A percentile compares a stretch with the other conserved stretches of the same genome.
These are phyloP conservation scores for Cryptococcus maquisensis DNA, from an alignment of 1,284 basidiomycete genomes.

Conservation along the genomic window DNA sequence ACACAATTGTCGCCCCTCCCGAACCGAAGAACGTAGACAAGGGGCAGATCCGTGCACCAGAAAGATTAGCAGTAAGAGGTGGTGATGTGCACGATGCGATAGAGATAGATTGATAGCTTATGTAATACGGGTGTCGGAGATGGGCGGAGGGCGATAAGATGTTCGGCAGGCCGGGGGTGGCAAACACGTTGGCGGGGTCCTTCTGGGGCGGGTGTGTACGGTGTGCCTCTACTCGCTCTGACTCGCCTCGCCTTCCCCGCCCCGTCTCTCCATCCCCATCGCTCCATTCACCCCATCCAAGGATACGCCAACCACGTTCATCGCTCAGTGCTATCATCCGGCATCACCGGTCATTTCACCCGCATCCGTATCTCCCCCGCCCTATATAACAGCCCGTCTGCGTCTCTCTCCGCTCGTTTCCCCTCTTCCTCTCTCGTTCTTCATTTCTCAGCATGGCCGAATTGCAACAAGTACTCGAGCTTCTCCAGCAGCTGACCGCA, in stretches of 20 bases:
- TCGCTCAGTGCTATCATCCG: not conserved
- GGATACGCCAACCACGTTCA: too few species aligned
- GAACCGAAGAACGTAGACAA: not conserved
- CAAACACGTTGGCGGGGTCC: too few species aligned
- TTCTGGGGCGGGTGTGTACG: too few species aligned
- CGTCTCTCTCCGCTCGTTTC: not conserved
- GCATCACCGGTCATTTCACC: not conserved
- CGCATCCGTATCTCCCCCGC: not conserved
- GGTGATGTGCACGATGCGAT: conserved; percentile 3
- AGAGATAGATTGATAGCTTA: conserved; percentile 7
- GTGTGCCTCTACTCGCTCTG: too few species aligned
- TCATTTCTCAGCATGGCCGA: conserved; percentile 16
- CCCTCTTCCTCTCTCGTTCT: not conserved
- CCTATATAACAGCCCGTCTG: not conserved
- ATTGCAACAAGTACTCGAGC: conserved; percentile 27
- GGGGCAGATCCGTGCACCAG: not conserved
- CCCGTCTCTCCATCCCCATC: too few species aligned
- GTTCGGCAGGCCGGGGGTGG: too few species aligned
- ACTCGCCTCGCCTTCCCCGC: too few species aligned
- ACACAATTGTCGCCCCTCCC: conserved; percentile 23
- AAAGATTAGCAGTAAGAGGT: not conserved
- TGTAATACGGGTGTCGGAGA: not conserved
- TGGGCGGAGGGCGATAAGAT: too few species aligned
- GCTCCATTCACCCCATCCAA: too few species aligned
- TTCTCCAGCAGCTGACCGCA: conserved; percentile 31